Conservation (phyloP, 2,329 filamentous ascomycete species). For the Aspergillus tanneri region DNA sequence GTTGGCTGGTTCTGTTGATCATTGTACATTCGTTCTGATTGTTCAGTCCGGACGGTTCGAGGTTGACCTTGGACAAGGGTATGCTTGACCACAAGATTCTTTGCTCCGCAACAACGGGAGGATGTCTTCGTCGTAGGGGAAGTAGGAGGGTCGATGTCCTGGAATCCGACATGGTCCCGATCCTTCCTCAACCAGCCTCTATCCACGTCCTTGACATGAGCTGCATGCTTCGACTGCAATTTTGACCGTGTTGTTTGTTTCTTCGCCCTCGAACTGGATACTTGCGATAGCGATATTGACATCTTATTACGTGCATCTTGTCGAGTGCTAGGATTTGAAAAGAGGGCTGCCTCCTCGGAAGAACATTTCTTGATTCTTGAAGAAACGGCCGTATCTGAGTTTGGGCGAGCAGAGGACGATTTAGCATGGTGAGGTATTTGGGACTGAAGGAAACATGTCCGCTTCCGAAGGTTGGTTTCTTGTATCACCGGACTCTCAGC, state of each 20-base stretch:
- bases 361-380: too few relatives aligned
- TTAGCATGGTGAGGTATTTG: constrained; percentile 3
- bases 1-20: not conserved
- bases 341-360: too few relatives aligned
- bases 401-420: constrained; percentile 1
- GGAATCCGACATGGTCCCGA: constrained; percentile 27
- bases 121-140: constrained; percentile 33
- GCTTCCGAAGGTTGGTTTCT: constrained; percentile 28
- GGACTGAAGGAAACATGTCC: constrained; percentile 21
- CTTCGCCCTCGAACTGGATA: constrained; percentile 7
- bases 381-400: not conserved
- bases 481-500: constrained; percentile 25
- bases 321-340: too few relatives aligned
- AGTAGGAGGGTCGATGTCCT: constrained; percentile 36
- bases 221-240: not conserved
- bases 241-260: not conserved
- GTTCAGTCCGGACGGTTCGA: not conserved
- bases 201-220: constrained; percentile 9
- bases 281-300: too few relatives aligned
- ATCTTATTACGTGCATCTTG: too few relatives aligned
- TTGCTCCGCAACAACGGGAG: constrained; percentile 20
- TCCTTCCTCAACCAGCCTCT: constrained; percentile 34
- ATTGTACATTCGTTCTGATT: not conserved
- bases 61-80: not conserved
- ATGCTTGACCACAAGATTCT: constrained; percentile 5